These are phyloP conservation scores for Ziziphus jujuba DNA, from an alignment of 306 rosid species.

Conservation along the genomic window DNA sequence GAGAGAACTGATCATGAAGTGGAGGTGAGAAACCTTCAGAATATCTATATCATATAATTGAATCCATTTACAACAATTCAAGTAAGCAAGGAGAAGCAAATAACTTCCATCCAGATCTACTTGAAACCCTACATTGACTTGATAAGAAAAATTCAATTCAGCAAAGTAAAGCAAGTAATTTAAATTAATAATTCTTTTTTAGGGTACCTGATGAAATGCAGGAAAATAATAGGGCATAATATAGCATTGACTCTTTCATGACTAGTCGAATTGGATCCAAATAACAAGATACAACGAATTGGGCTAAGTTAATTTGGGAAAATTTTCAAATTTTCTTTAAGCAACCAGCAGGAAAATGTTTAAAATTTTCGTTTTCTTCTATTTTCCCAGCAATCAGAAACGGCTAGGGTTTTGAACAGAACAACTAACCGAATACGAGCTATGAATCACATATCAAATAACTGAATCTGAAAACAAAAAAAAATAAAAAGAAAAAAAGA, in stretches of 20 bases:
- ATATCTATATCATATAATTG: no score
- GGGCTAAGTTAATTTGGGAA: background rate
- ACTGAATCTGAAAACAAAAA: conserved; percentile 7
- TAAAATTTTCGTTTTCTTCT: background rate
- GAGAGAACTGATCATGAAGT: no score
- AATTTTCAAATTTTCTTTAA: background rate
- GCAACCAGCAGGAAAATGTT: background rate
- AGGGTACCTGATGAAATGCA: conserved; percentile 1
- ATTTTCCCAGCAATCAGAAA: conserved; percentile 17
- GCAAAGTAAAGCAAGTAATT: conserved; percentile 10
- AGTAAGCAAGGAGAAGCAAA: no score
- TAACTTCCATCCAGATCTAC: no score
- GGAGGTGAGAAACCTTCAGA: no score
- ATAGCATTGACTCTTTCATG: background rate
- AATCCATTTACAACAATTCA: no score
- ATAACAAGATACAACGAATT: conserved; percentile 10
- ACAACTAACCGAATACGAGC: background rate
- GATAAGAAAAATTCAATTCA: conserved; percentile 2
- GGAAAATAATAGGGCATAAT: conserved; percentile 2
- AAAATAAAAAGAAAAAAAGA: no score
- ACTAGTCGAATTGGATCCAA: conserved; percentile 14
- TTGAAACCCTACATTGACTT: conserved; percentile 7
- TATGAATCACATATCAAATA: background rate
- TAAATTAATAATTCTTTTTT: background rate
- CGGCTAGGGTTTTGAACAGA: conserved; percentile 18